phyloP scores from a whole-genome alignment of 1,284 basidiomycete species.

The Malassezia obtusa region DNA sequence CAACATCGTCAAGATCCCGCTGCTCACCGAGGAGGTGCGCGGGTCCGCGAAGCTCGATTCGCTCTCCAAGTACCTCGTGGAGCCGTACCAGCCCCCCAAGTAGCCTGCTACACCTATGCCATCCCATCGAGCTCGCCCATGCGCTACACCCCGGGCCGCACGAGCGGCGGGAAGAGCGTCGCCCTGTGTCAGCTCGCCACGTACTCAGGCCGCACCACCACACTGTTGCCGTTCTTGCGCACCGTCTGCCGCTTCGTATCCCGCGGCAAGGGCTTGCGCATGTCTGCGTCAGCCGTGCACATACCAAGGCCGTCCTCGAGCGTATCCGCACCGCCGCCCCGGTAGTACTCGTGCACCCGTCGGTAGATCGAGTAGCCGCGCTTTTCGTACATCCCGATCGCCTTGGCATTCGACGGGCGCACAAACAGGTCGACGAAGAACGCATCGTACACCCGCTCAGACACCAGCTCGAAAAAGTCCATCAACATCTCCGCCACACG shows the following conservation, averaged over 20 bases:
- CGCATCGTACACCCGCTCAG: slow-evolving; percentile 55
- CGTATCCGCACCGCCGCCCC: slow-evolving; percentile 58
- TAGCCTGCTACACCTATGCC: background rate
- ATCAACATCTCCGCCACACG: slow-evolving; percentile 73
- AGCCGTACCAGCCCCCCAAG: slow-evolving; percentile 32
- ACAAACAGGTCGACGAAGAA: slow-evolving; percentile 87
- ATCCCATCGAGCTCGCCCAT: background rate
- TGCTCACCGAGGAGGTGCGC: slow-evolving; percentile 91
- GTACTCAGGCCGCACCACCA: slow-evolving; percentile 34
- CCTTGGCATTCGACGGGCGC: slow-evolving; percentile 55
- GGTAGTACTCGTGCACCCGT: slow-evolving; percentile 75
- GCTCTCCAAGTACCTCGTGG: slow-evolving; percentile 35
- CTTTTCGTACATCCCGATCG: slow-evolving; percentile 72
- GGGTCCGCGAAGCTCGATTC: slow-evolving; percentile 83
- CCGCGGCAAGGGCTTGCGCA: slow-evolving; percentile 54
- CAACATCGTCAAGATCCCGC: slow-evolving; percentile 59
- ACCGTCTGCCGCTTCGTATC: slow-evolving; percentile 29
- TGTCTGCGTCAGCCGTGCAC: slow-evolving; percentile 59
- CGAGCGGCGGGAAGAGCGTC: slow-evolving; percentile 12
- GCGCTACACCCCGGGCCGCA: slow-evolving; percentile 9
- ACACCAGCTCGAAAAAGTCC: slow-evolving; percentile 67
- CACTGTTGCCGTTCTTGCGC: slow-evolving; percentile 25
- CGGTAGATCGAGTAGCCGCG: slow-evolving; percentile 79
- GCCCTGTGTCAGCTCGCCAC: slow-evolving; percentile 16
- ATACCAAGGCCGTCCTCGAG: slow-evolving; percentile 82